Conservation (phyloP, 768 basidiomycete genomes). For the Lactifluus piperatus region DNA sequence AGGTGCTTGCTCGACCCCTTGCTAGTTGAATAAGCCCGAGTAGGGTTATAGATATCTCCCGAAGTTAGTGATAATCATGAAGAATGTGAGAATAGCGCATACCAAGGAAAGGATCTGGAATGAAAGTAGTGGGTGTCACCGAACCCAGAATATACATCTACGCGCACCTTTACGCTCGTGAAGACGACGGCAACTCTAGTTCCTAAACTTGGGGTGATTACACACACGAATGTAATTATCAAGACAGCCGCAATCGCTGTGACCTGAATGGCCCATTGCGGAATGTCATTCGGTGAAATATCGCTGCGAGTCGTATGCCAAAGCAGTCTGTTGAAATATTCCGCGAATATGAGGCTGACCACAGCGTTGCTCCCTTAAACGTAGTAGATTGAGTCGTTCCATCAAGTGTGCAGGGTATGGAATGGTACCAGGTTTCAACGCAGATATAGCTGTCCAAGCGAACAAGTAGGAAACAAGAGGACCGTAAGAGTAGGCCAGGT, state of each 20-base stretch:
- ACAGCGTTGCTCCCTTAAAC: conserved; percentile 65
- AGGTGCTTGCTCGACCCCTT: conserved; percentile 60
- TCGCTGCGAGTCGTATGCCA: conserved; percentile 67
- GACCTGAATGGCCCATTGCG: conserved; percentile 87
- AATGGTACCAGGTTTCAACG: conserved; percentile 66
- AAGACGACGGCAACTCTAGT: conserved; percentile 80
- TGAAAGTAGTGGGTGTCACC: not conserved
- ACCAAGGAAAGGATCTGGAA: conserved; percentile 59
- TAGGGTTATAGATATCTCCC: conserved; percentile 60
- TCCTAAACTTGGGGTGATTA: conserved; percentile 68
- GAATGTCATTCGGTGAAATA: conserved; percentile 68
- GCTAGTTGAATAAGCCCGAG: conserved; percentile 72
- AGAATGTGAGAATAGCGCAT: conserved; percentile 23
- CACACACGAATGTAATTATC: conserved; percentile 67
- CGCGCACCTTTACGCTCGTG: conserved; percentile 74
- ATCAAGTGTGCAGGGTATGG: not conserved
- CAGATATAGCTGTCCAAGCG: conserved; percentile 90
- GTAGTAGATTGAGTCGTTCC: not conserved
- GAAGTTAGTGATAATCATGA: conserved; percentile 5
- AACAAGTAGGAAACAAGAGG: conserved; percentile 85
- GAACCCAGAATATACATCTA: no score
- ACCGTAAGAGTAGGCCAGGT: conserved; percentile 83
- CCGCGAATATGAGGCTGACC: conserved; percentile 81
- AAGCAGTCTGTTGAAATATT: conserved; percentile 87
- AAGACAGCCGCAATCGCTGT: conserved; percentile 69